Percentiles rank a stretch among this genome's conserved stretches.
Evolutionary conservation across 257 asterid genomes (phyloP).

Genomic region (Jasminum sambac): DNA sequence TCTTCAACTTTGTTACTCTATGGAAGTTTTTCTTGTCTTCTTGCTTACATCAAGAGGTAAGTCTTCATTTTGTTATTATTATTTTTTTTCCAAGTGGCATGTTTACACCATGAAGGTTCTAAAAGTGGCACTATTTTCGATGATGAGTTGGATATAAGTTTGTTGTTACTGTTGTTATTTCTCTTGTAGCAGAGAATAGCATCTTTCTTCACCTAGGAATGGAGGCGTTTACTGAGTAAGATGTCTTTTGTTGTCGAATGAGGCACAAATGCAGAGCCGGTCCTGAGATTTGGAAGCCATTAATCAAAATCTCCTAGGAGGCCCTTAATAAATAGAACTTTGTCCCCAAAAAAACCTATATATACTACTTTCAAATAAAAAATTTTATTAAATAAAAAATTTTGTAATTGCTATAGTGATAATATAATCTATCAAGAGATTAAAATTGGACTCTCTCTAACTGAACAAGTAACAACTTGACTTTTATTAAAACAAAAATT

Average conservation of each 20-base stretch:
- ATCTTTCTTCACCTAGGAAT: background rate
- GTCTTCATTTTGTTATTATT: background rate
- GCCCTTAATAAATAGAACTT: too few species aligned
- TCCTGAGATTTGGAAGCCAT: too few species aligned
- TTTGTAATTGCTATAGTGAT: too few species aligned
- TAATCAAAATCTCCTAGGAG: too few species aligned
- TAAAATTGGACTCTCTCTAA: too few species aligned
- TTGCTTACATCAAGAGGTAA: background rate
- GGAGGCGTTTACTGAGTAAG: background rate
- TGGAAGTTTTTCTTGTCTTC: background rate
- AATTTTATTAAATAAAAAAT: too few species aligned
- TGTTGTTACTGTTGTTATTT: conserved; percentile 4
- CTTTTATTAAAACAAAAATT: too few species aligned
- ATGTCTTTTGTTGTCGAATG: background rate
- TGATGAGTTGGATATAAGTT: conserved; percentile 9
- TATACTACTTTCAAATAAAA: too few species aligned
- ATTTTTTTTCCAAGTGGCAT: background rate
- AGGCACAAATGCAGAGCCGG: too few species aligned
- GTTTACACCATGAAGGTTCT: conserved; percentile 31
- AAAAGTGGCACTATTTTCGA: conserved; percentile 5
- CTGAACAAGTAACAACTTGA: too few species aligned
- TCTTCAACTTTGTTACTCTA: background rate
- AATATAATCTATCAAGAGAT: too few species aligned
- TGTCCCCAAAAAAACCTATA: too few species aligned
- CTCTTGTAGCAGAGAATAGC: background rate